phyloP scores from a whole-genome alignment of 2,329 filamentous ascomycete genomes.

The Beauveria pseudobassiana region DNA sequence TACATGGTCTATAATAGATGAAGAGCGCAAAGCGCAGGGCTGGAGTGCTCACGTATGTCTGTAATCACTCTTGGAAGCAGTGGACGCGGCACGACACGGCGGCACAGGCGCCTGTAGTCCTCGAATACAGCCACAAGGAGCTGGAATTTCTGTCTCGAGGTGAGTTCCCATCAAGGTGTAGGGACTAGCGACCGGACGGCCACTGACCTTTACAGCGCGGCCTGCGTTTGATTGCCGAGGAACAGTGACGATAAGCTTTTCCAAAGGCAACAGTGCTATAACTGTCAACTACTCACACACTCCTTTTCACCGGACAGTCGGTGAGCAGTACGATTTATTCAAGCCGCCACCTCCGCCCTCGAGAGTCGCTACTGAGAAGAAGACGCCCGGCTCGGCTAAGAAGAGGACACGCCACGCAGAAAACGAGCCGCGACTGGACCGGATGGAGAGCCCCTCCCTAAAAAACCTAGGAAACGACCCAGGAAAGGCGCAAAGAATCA shows the following conservation, averaged over 20 bases:
- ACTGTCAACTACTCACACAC: conserved; percentile 50
- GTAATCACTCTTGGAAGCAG: conserved; percentile 42
- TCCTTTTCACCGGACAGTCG: conserved; percentile 48
- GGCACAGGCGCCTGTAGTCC: conserved; percentile 32
- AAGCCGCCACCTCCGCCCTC: conserved; percentile 34
- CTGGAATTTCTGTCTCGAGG: conserved; percentile 25
- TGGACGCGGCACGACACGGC: conserved; percentile 43
- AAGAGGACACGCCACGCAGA: conserved; percentile 4
- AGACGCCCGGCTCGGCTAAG: conserved; percentile 14
- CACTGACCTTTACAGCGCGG: conserved; percentile 32
- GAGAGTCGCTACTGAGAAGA: conserved; percentile 17
- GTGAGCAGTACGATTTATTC: conserved; percentile 39
- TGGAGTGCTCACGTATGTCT: conserved; percentile 49
- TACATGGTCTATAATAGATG: conserved; percentile 38
- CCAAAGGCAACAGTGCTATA: conserved; percentile 38
- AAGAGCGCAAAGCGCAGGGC: conserved; percentile 37
- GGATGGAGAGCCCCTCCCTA: background rate
- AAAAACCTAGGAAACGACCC: background rate
- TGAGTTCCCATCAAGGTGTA: background rate
- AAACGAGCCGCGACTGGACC: background rate
- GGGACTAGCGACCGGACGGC: background rate
- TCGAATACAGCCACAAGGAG: conserved; percentile 41
- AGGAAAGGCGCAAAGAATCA: conserved; percentile 6
- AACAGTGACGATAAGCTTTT: conserved; percentile 41
- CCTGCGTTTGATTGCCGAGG: conserved; percentile 55